Evolutionary conservation across 2,329 filamentous ascomycete genomes (phyloP).

Genomic region (Drechslera avenae): DNA sequence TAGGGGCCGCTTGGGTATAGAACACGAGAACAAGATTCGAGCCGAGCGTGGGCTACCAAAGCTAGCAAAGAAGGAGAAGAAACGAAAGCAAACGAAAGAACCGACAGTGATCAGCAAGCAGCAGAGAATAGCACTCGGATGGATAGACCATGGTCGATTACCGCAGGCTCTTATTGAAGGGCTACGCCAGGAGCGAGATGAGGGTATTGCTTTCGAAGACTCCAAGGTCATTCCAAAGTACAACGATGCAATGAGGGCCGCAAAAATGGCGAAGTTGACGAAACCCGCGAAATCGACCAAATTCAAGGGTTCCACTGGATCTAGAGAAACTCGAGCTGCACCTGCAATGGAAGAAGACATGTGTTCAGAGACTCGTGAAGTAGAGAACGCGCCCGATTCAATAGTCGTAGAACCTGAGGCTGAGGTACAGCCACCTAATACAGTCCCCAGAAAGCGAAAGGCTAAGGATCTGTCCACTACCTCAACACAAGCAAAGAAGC

Average conservation of each 20-base stretch:
- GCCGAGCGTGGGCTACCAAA: conserved; percentile 29
- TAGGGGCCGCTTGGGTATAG: conserved; percentile 31
- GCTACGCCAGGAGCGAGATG: conserved; percentile 27
- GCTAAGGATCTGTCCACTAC: not conserved
- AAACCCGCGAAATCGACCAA: conserved; percentile 1
- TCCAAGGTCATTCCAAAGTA: conserved; percentile 20
- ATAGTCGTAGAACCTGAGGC: not conserved
- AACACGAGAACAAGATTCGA: conserved; percentile 31
- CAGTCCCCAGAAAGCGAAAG: conserved; percentile 12
- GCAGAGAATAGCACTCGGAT: conserved; percentile 31
- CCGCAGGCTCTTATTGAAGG: conserved; percentile 33
- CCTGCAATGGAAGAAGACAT: not conserved
- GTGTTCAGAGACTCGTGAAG: not conserved
- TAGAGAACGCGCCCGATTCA: not conserved
- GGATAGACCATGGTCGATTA: conserved; percentile 31
- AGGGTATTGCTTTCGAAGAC: conserved; percentile 25
- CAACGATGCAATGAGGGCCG: conserved; percentile 14
- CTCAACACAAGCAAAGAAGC: conserved; percentile 9
- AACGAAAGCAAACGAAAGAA: conserved; percentile 20
- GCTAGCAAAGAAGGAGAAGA: conserved; percentile 21
- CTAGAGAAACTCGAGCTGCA: not conserved
- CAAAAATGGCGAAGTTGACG: not conserved
- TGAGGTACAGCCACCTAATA: not conserved
- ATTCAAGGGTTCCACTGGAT: conserved; percentile 1
- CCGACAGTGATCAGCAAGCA: conserved; percentile 31